Base-by-base conservation (phyloP, 805 yeast species). In the Teunomyces panamensis region DNA sequence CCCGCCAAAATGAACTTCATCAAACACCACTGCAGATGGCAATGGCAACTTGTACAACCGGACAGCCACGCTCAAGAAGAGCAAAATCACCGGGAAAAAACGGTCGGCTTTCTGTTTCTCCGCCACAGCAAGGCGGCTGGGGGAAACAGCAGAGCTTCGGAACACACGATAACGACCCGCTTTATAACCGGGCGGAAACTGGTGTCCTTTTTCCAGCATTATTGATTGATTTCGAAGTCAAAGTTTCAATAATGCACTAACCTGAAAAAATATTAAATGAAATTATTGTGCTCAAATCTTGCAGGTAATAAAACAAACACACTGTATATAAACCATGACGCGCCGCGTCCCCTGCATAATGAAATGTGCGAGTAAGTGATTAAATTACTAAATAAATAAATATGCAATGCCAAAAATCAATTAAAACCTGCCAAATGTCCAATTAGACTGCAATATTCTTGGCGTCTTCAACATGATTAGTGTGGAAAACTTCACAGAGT, bases 11-110 rank as follows among this genome's bases (percentile, higher is more conserved):
- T 74, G 77, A 1, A 65, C 64, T 51, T 79, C 83, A 54, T 76
- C 81, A 52, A 75, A 75, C n/a, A 76, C 73, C 16, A 77, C 75
- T n/a, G 61, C 57, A 8, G 56, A 47, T 1, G 80, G 80, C 3
- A 48, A 42, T 1, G 63, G 66, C 2, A 76, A 48, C 14, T 62
- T 62, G 49, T 64, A 64, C 29, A 71, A 49, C 37, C 77, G 64
- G 2, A 68, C 53, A 5, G 59, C 39, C 1, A 63, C 51, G 2
- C 66, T 60, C 9, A 66, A 27, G 1, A 64, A 57, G 2, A 68
- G 26, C 1, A 67, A 43, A 20, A 48, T 16, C 47, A 60, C 48
- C 30, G 64, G 30, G 42, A 51, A 30, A 48, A 63, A 45, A 49
- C 45, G 57, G 54, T 61, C 72, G 14, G 48, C 44, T 45, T 42